Base-by-base conservation (phyloP, 2,329 filamentous ascomycete genomes). In the Colletotrichum lindemuthianum region DNA sequence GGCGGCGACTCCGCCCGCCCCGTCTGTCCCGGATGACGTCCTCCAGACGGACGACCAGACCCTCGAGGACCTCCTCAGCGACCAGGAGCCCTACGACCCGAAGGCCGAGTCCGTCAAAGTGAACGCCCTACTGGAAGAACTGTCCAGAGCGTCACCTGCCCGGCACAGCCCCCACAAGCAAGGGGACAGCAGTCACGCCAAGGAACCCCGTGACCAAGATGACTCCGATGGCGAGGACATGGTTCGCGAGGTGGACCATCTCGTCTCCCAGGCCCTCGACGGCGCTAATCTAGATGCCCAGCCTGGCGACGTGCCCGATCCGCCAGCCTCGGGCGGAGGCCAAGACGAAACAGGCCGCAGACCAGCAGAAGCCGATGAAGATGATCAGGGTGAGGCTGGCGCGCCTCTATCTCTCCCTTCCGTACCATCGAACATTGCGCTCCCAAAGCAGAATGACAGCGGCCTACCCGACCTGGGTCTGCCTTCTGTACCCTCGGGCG, bases 181-280 rank as follows among this genome's bases (percentile, higher is more conserved):
- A 15, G 55, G 15, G 41, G n/a, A 11, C 11, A 24, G 12, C 8
- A 37, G 45, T n/a, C 8, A 34, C 34, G 15, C 2, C 36, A 56
- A 39, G 16, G n/a, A 47, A 8, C 44, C 49, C 3, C 68, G 70
- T 0, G 49, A 58, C 9, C 75, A 74, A 0, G 77, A 81, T 53
- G 76, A 85, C 68, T 86, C 84, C 0, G 84, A 86, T n/a, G 80
- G 80, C 1, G 83, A 86, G 39, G 69, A 70, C 2, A 86, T 85
- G 82, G 72, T 72, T 5, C 73, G 72, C 5, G 77, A 84, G 53
- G 76, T 81, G 4, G 75, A 82, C 43, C 72, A 79, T 13, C 73
- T 85, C 8, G 76, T 88, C 12, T 76, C 79, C 3, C 76, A 76
- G 34, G 78, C 82, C 51, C 71, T 78, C 11, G 84, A 86, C 58